Conservation (phyloP, 2,329 filamentous ascomycete species). For the Samsoniella hepiali region DNA sequence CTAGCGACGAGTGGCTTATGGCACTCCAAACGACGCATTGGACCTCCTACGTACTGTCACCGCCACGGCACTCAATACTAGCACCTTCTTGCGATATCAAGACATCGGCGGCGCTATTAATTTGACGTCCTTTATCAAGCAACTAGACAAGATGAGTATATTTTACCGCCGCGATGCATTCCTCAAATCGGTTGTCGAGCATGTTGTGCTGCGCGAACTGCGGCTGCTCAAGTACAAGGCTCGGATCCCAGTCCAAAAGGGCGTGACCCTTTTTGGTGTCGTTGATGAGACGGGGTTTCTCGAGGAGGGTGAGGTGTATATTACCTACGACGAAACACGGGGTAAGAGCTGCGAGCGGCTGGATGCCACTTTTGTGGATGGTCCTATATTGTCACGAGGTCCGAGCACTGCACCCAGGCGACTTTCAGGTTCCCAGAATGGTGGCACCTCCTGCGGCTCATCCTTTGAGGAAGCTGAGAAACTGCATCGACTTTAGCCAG, state of each 20-base stretch:
- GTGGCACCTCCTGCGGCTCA: conserved; percentile 58
- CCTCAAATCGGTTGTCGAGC: conserved; percentile 65
- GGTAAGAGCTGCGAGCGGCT: conserved; percentile 26
- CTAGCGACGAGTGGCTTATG: conserved; percentile 57
- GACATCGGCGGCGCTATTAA: conserved; percentile 58
- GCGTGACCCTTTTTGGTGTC: conserved; percentile 75
- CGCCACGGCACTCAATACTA: conserved; percentile 56
- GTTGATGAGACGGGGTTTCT: conserved; percentile 77
- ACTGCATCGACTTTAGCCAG: conserved; percentile 77
- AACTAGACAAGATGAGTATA: conserved; percentile 55
- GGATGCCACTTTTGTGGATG: conserved; percentile 31
- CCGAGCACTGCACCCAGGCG: conserved; percentile 76
- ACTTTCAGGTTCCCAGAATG: conserved; percentile 65
- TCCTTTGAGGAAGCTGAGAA: conserved; percentile 59
- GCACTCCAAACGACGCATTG: conserved; percentile 60
- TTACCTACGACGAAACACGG: conserved; percentile 48
- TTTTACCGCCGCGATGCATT: conserved; percentile 68
- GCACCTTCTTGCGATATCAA: conserved; percentile 61
- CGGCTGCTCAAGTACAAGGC: conserved; percentile 75
- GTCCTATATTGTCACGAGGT: conserved; percentile 65
- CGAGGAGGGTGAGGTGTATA: conserved; percentile 64
- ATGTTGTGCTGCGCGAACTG: conserved; percentile 66
- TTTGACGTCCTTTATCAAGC: conserved; percentile 59
- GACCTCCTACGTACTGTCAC: conserved; percentile 58
- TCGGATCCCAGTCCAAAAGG: conserved; percentile 67